phyloP scores from a whole-genome alignment of 108 stramenopile genomes.

The Nannochloropsis oceanica region DNA sequence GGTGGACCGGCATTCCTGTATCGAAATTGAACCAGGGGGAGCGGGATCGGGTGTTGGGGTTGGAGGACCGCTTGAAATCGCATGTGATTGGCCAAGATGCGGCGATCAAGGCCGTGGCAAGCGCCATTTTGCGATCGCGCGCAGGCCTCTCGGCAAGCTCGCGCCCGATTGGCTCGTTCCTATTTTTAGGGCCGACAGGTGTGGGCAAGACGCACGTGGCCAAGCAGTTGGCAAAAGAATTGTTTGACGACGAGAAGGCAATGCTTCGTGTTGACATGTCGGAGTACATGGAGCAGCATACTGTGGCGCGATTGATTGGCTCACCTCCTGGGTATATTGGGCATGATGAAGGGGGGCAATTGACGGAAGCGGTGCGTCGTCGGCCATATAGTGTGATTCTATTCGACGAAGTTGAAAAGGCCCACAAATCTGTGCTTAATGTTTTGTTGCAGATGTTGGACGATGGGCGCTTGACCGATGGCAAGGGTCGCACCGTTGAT shows the following conservation, averaged over 20 bases:
- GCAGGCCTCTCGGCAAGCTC: conserved; percentile 58
- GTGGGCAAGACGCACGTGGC: conserved; percentile 82
- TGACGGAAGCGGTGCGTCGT: conserved; percentile 77
- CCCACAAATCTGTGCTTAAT: conserved; percentile 72
- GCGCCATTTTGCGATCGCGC: conserved; percentile 56
- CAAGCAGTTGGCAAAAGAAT: conserved; percentile 73
- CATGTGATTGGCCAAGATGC: conserved; percentile 71
- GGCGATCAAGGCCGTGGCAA: conserved; percentile 60
- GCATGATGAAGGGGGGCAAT: conserved; percentile 76
- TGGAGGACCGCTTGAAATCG: conserved; percentile 47
- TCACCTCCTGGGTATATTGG: conserved; percentile 42
- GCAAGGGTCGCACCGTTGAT: conserved; percentile 69
- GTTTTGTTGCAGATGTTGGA: conserved; percentile 73
- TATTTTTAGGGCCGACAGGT: conserved; percentile 80
- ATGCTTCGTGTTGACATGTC: conserved; percentile 82
- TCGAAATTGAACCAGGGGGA: conserved; percentile 58
- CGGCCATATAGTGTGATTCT: conserved; percentile 72
- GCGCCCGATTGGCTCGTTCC: conserved; percentile 58
- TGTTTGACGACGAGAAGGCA: conserved; percentile 68
- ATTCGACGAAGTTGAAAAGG: conserved; percentile 82
- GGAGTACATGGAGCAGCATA: conserved; percentile 79
- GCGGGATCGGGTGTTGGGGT: conserved; percentile 49
- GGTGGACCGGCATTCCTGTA: conserved; percentile 85
- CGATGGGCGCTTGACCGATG: conserved; percentile 80
- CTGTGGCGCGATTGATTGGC: conserved; percentile 50